Conservation (phyloP, 306 rosid genomes). For the Prunus armeniaca region DNA sequence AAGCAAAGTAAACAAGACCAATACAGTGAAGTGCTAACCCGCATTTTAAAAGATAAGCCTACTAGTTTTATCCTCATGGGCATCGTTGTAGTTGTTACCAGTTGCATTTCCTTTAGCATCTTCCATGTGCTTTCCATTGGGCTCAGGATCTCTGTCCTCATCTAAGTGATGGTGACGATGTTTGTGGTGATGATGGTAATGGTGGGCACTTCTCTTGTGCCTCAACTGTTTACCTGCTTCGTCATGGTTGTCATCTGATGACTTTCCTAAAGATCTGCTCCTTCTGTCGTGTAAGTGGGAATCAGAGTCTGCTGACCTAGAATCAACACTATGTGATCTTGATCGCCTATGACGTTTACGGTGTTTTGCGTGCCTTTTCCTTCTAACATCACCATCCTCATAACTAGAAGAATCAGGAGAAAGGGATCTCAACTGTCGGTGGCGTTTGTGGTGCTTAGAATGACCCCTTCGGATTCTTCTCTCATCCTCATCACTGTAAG, state of each 20-base stretch:
- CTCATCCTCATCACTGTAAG: conserved; percentile 40
- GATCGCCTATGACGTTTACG: conserved; percentile 48
- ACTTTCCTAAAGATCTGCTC: conserved; percentile 47
- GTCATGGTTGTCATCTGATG: conserved; percentile 51
- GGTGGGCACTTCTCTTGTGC: conserved; percentile 38
- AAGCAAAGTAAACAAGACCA: background rate
- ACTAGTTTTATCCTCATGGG: background rate
- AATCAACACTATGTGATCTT: conserved; percentile 41
- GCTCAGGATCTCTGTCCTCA: conserved; percentile 36
- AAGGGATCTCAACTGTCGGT: conserved; percentile 28
- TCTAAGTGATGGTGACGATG: conserved; percentile 27
- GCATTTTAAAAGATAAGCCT: background rate
- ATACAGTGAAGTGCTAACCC: background rate
- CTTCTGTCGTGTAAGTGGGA: conserved; percentile 16
- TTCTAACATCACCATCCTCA: conserved; percentile 33
- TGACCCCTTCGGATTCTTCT: conserved; percentile 33
- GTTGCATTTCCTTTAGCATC: conserved; percentile 13
- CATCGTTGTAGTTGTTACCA: conserved; percentile 16
- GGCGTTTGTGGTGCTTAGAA: conserved; percentile 52
- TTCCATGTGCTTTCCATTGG: conserved; percentile 25
- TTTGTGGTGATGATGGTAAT: conserved; percentile 34
- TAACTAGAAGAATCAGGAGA: conserved; percentile 40
- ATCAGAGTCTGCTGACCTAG: conserved; percentile 50
- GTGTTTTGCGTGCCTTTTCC: conserved; percentile 41
- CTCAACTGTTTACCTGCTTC: conserved; percentile 31